These are phyloP conservation scores for Salix koriyanagi DNA, from an alignment of 345 rosid species.

Conservation along the genomic window DNA sequence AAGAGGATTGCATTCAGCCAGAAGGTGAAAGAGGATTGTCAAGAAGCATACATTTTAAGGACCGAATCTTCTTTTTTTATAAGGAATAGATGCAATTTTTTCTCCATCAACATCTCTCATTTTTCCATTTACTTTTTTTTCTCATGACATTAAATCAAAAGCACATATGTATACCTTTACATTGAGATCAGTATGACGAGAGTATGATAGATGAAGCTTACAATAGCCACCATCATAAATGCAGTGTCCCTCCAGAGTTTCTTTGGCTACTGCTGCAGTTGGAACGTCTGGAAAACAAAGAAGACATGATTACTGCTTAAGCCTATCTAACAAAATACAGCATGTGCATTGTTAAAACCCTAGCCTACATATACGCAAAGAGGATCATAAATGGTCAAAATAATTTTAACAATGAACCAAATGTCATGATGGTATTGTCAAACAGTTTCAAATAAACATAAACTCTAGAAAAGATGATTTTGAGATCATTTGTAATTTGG, in stretches of 20 bases:
- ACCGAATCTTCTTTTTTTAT: conserved; percentile 32
- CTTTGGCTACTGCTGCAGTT: conserved; percentile 81
- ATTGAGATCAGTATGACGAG: conserved; percentile 99
- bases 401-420: background rate
- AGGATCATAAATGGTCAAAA: background rate
- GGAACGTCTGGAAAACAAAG: conserved; percentile 53
- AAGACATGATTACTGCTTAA: conserved; percentile 17
- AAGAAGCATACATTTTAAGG: conserved; percentile 50
- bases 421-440: background rate
- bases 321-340: background rate
- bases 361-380: background rate
- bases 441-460: background rate
- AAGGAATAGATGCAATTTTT: conserved; percentile 37
- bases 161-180: conserved; percentile 85
- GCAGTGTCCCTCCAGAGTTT: conserved; percentile 94
- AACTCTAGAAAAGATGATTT: background rate
- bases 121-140: conserved; percentile 3
- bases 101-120: conserved; percentile 29
- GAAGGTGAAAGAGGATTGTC: conserved; percentile 15
- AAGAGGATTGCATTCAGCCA: background rate
- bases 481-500: background rate
- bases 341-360: background rate
- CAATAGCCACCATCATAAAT: conserved; percentile 99
- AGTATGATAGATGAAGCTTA: conserved; percentile 99
- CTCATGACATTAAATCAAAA: conserved; percentile 55